Conservation (phyloP, 1,139 yeast species). For the Nadsonia starkeyi-henricii region DNA sequence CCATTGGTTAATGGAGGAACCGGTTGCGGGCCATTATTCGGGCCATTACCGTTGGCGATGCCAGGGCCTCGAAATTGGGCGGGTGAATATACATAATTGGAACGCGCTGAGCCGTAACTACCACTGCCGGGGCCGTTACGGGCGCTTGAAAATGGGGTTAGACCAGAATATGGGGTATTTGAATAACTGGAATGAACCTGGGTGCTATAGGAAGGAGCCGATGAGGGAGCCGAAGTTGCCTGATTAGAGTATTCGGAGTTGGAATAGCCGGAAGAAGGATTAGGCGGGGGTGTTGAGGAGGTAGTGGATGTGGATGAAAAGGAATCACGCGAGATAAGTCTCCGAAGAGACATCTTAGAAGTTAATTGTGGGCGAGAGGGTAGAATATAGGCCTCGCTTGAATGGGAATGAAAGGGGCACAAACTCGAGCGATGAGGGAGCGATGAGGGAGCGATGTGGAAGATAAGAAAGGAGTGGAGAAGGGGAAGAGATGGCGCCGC, state of each 20-base stretch:
- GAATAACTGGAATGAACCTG: too few species aligned
- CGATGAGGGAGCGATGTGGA: neutral
- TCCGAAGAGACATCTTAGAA: neutral
- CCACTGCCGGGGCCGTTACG: too few species aligned
- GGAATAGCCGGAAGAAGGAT: neutral
- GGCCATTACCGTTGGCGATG: neutral
- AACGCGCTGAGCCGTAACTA: too few species aligned
- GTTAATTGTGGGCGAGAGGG: slow-evolving; percentile 1
- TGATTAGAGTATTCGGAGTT: too few species aligned
- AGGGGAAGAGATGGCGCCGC: neutral
- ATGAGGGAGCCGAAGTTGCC: neutral
- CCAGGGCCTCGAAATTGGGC: neutral
- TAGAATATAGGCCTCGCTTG: neutral
- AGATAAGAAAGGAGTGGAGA: slow-evolving; percentile 1
- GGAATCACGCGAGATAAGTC: neutral
- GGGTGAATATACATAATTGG: neutral
- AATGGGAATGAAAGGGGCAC: too few species aligned
- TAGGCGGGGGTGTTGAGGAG: neutral
- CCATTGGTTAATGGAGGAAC: slow-evolving; percentile 13
- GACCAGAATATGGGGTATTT: too few species aligned
- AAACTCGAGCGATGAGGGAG: neutral
- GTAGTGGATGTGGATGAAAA: neutral
- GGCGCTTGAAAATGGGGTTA: too few species aligned
- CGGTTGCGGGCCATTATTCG: neutral
- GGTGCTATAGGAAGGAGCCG: neutral